Evolutionary conservation across 805 yeast species (phyloP).

Genomic region (Yarrowia sp.): DNA sequence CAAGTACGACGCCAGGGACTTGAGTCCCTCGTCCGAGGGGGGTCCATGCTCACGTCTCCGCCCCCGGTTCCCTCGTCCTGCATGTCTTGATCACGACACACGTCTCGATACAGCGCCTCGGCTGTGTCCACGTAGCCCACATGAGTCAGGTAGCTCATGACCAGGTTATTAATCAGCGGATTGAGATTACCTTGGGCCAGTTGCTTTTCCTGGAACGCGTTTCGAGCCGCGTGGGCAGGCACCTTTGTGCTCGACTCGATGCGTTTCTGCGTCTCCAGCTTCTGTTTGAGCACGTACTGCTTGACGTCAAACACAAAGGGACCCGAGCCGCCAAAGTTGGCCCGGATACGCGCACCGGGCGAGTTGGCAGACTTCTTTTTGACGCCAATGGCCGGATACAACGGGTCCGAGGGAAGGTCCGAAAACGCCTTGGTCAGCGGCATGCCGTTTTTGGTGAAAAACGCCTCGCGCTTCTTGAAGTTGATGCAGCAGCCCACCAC

Average conservation of each 20-base stretch:
- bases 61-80: slow-evolving; percentile 26
- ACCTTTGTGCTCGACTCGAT: slow-evolving; percentile 26
- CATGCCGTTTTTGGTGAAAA: slow-evolving; percentile 80
- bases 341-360: slow-evolving; percentile 43
- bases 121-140: slow-evolving; percentile 57
- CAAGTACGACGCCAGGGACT: slow-evolving; percentile 35
- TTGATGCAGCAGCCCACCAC: slow-evolving; percentile 82
- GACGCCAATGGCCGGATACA: slow-evolving; percentile 53
- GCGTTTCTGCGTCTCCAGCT: slow-evolving; percentile 35
- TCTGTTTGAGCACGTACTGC: slow-evolving; percentile 49
- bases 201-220: slow-evolving; percentile 21
- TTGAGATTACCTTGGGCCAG: slow-evolving; percentile 24
- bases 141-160: slow-evolving; percentile 53
- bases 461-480: slow-evolving; percentile 57
- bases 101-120: slow-evolving; percentile 49
- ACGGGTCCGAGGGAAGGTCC: slow-evolving; percentile 41
- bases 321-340: slow-evolving; percentile 47
- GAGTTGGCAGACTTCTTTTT: slow-evolving; percentile 27
- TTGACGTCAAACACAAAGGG: slow-evolving; percentile 62
- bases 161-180: slow-evolving; percentile 39
- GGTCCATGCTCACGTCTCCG: slow-evolving; percentile 27
- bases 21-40: slow-evolving; percentile 35
- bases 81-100: slow-evolving; percentile 36
- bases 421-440: slow-evolving; percentile 53
- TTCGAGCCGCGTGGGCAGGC: slow-evolving; percentile 27